These are phyloP conservation scores for Camillea tinctor DNA, from an alignment of 2,329 filamentous ascomycete species.

Conservation along the genomic window DNA sequence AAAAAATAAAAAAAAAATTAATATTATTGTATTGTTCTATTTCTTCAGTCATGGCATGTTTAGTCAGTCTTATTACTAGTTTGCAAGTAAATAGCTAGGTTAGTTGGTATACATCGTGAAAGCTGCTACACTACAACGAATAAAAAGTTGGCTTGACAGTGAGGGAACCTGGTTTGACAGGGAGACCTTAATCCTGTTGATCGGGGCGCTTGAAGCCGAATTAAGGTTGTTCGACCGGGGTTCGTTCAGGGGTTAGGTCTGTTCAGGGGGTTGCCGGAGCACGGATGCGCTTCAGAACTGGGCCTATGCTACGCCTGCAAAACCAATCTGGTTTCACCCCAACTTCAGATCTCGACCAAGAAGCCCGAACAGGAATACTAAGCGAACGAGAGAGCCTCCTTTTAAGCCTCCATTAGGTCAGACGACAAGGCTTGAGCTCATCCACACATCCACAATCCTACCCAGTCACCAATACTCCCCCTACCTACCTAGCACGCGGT, in stretches of 20 bases:
- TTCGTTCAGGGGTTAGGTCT: slow-evolving; percentile 5
- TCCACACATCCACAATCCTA: no score
- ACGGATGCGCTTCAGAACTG: slow-evolving; percentile 32
- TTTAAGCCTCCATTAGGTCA: neutral
- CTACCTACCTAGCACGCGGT: neutral
- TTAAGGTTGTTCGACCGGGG: slow-evolving; percentile 32
- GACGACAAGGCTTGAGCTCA: neutral
- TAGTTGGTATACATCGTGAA: no score
- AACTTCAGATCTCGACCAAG: slow-evolving; percentile 13
- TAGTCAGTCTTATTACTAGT: no score
- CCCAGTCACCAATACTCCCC: no score
- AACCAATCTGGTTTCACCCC: slow-evolving; percentile 30
- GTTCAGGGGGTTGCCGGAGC: slow-evolving; percentile 15
- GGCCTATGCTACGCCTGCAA: slow-evolving; percentile 28
- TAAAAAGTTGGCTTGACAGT: neutral
- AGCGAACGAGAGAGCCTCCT: slow-evolving; percentile 1
- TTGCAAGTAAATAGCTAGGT: no score
- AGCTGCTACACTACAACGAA: no score
- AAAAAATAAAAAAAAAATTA: no score
- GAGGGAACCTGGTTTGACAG: no score
- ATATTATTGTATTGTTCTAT: no score
- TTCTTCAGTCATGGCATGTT: no score
- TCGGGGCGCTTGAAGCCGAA: slow-evolving; percentile 34
- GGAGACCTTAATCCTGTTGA: neutral
- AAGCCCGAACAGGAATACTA: neutral